These are phyloP conservation scores for Calonectria leucothoes DNA, from an alignment of 2,329 filamentous ascomycete genomes.

Conservation along the genomic window DNA sequence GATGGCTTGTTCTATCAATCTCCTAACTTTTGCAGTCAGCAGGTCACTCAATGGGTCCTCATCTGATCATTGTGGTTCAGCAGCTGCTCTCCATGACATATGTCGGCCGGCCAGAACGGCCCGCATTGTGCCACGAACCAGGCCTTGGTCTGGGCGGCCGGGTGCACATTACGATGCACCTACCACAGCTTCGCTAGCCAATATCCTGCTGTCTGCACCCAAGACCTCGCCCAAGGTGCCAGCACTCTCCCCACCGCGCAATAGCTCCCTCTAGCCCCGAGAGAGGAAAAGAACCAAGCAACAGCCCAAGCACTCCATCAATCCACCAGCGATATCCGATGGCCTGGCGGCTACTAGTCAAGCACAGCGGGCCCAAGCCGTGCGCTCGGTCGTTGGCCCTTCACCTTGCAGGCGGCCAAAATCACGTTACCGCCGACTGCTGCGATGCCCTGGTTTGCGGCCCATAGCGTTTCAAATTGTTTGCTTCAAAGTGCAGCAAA, in stretches of 20 bases:
- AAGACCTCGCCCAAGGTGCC: neutral
- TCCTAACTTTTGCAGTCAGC: neutral
- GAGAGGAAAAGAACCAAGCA: neutral
- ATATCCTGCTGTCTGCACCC: neutral
- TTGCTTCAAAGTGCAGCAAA: neutral
- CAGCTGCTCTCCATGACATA: neutral
- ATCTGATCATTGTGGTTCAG: neutral
- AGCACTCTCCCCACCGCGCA: neutral
- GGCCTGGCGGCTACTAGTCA: constrained; percentile 16
- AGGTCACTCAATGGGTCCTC: neutral
- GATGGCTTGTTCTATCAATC: neutral
- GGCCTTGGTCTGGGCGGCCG: neutral
- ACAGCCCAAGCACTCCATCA: constrained; percentile 3
- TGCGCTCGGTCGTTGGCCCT: constrained; percentile 13
- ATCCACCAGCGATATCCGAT: constrained; percentile 21
- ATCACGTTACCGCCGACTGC: constrained; percentile 39
- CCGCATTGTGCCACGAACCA: neutral
- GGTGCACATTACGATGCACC: neutral
- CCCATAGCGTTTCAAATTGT: neutral
- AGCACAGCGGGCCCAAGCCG: constrained; percentile 9
- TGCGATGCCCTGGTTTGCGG: neutral
- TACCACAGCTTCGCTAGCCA: neutral
- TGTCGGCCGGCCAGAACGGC: neutral
- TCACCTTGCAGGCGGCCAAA: constrained; percentile 33
- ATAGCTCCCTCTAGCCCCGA: constrained; percentile 3